A percentile compares a stretch with the other conserved stretches of the same genome.
Evolutionary conservation across 2,329 filamentous ascomycete species (phyloP).

Genomic region (Fusarium sp.): DNA sequence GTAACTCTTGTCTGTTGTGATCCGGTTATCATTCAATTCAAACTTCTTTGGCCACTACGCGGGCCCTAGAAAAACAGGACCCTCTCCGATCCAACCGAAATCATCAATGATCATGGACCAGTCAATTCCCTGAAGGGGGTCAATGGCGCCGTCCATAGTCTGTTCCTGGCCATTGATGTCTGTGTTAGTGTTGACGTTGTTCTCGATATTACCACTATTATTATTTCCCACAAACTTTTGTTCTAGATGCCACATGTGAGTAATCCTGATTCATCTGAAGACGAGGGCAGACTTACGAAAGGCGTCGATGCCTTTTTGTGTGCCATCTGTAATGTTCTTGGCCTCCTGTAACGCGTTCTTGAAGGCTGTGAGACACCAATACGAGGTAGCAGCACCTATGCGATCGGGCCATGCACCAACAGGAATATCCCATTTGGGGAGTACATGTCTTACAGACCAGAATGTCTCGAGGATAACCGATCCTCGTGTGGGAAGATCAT

Average conservation of each 20-base stretch:
- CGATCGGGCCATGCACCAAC: conserved; percentile 59
- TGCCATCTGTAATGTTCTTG: conserved; percentile 49
- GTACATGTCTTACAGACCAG: conserved; percentile 56
- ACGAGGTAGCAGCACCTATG: conserved; percentile 62
- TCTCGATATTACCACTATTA: not conserved
- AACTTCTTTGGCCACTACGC: conserved; percentile 27
- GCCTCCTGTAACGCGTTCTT: conserved; percentile 57
- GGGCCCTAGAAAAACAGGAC: conserved; percentile 49
- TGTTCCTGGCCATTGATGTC: conserved; percentile 35
- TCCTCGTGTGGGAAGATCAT: conserved; percentile 61
- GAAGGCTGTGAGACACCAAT: conserved; percentile 63
- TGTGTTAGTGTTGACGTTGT: conserved; percentile 1
- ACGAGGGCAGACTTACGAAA: conserved; percentile 44
- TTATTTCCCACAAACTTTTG: not conserved
- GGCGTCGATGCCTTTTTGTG: conserved; percentile 49
- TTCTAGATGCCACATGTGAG: conserved; percentile 13
- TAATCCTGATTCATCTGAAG: not conserved
- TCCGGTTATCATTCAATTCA: not conserved
- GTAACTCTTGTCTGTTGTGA: too few relatives aligned
- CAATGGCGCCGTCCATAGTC: conserved; percentile 42
- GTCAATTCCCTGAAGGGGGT: conserved; percentile 60
- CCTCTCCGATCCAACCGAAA: conserved; percentile 58
- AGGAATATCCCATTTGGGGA: conserved; percentile 56
- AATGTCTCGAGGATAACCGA: conserved; percentile 63
- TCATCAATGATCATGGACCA: conserved; percentile 65